A percentile compares a stretch with the other conserved stretches of the same genome.
Conservation (phyloP, 2,329 filamentous ascomycete genomes). For the Juglanconis oblonga region DNA sequence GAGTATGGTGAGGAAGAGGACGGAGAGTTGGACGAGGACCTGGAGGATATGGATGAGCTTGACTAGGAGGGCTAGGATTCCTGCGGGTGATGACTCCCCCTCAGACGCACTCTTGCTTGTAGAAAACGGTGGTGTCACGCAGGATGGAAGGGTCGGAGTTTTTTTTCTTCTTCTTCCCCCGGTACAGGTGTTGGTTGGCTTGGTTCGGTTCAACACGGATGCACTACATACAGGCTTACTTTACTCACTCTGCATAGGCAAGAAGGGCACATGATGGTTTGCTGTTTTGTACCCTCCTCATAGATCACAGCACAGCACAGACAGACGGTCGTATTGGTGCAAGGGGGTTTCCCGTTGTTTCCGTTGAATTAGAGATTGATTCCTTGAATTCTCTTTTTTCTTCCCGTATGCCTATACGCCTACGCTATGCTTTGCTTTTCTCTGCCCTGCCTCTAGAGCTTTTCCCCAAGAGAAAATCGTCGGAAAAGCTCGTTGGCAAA, state of each 20-base stretch:
- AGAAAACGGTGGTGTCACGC: background rate
- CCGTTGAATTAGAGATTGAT: background rate
- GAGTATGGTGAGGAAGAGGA: background rate
- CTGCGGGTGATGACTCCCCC: background rate
- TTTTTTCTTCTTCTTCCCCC: background rate
- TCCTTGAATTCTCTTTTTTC: background rate
- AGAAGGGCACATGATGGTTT: background rate
- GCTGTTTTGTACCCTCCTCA: background rate
- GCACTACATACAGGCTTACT: background rate
- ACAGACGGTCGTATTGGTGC: background rate
- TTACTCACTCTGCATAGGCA: background rate
- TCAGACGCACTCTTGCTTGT: background rate
- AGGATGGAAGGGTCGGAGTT: background rate
- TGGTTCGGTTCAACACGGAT: background rate
- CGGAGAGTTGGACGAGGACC: background rate
- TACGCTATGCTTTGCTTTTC: too few species aligned
- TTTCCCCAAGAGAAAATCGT: too few species aligned
- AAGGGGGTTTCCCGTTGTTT: background rate
- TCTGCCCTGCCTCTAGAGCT: too few species aligned
- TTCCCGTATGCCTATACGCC: background rate
- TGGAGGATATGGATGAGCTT: background rate
- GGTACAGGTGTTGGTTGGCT: background rate
- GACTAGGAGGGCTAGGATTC: background rate
- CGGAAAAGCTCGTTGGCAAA: too few species aligned
- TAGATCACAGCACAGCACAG: background rate